Evolutionary conservation across 495 filamentous ascomycete species (phyloP), one percentile per base, ranked within the genome.

Genomic region (Podospora bellae-mahoneyi): DNA sequence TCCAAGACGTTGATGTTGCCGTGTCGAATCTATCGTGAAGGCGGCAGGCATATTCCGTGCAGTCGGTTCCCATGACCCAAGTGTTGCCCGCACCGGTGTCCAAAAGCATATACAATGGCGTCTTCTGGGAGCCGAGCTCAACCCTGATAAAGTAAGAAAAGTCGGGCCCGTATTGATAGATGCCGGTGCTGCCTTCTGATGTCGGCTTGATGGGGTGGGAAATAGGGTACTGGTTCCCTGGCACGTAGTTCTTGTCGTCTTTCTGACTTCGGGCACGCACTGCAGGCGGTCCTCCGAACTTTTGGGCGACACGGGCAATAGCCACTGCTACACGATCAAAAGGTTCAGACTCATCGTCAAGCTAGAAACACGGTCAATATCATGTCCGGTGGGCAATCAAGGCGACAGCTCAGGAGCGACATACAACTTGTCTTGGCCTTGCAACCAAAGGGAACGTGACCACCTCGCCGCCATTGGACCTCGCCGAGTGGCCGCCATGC

Each of bases 71-170:
- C 81, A 92, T 92, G 28, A 95, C 84, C 92, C 92, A 96, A 10
- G 87, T 91, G 72, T 88, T 89, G 23, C 87, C 85, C 9, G 91
- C 89, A 26, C 92, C 92, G 18, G 91, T 92, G 75, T 96, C 92
- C 34, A 96, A 73, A 54, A 92, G 84, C 83, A 96, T 86, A 77
- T 87, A 88, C 74, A 93, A 81, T 6, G 84, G 77, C 69, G 89
- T 86, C 53, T 82, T 78, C 32, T 84, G 75, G 0, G 90, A 88
- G 55, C 92, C 92, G 60, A 95, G 82, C 55, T 80, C 74, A n/a
- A 90, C 85, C 44, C 85, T 75, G 23, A 87, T 76, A 72, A 96
- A 92, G 81, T 96, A 96, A 6, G 90, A 90, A 67, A 84, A 89
- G 77, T 95, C 92, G 30, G 83, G 84, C 2, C 90, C 91, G 78